phyloP scores from a whole-genome alignment of 2,329 filamentous ascomycete genomes.

The Monascus ruber region DNA sequence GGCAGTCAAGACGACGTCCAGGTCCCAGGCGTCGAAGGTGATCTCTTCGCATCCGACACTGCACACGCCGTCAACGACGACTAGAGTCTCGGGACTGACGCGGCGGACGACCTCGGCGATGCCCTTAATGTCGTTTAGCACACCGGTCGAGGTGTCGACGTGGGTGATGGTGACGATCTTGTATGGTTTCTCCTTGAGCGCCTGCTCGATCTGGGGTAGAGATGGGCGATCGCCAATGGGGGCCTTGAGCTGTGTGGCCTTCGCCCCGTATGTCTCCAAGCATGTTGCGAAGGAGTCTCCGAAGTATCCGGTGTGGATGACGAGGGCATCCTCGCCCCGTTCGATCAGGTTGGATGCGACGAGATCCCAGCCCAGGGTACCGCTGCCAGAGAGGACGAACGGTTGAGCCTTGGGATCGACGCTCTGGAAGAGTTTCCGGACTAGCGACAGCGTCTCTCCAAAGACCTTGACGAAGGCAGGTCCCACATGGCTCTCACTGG shows the following conservation, averaged over 20 bases:
- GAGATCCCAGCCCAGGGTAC: slow-evolving; percentile 92
- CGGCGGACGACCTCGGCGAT: slow-evolving; percentile 71
- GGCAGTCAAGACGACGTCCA: slow-evolving; percentile 88
- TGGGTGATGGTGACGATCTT: slow-evolving; percentile 93
- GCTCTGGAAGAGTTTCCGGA: slow-evolving; percentile 91
- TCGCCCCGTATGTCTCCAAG: slow-evolving; percentile 79
- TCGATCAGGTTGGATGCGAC: slow-evolving; percentile 90
- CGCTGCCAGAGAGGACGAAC: slow-evolving; percentile 86
- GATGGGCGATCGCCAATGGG: slow-evolving; percentile 81
- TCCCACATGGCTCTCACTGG: slow-evolving; percentile 86
- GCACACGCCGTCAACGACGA: slow-evolving; percentile 94
- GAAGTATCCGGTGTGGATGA: slow-evolving; percentile 95
- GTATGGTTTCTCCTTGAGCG: slow-evolving; percentile 81
- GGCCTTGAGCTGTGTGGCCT: slow-evolving; percentile 79
- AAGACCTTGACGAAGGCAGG: slow-evolving; percentile 81
- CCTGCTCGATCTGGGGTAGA: slow-evolving; percentile 75
- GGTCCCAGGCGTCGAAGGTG: slow-evolving; percentile 84
- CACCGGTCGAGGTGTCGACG: slow-evolving; percentile 93
- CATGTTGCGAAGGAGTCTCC: slow-evolving; percentile 90
- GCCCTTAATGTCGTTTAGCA: slow-evolving; percentile 79
- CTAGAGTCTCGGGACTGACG: slow-evolving; percentile 80
- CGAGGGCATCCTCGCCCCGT: slow-evolving; percentile 77
- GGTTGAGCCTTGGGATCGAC: slow-evolving; percentile 72
- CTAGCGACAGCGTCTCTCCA: slow-evolving; percentile 74
- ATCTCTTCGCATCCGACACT: slow-evolving; percentile 95